Percentiles rank a stretch among this genome's conserved stretches.
These are phyloP conservation scores for Penicillium griseofulvum DNA, from an alignment of 2,329 filamentous ascomycete species.

Conservation along the genomic window DNA sequence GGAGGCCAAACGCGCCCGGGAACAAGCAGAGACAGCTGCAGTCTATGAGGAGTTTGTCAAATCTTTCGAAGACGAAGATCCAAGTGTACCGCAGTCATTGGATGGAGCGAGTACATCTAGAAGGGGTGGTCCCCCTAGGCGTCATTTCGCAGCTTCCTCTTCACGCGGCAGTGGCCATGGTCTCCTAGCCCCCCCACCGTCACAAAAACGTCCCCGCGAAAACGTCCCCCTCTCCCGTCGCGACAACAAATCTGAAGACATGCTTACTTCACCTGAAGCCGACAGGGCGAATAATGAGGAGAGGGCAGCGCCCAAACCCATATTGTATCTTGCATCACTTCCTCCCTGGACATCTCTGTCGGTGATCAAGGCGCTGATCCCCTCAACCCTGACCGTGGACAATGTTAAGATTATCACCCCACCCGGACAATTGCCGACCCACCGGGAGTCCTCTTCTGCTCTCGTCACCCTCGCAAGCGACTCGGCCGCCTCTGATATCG, in stretches of 20 bases:
- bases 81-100: constrained; percentile 14
- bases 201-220: constrained; percentile 47
- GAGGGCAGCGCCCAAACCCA: constrained; percentile 53
- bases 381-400: constrained; percentile 63
- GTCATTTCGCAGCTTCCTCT: constrained; percentile 58
- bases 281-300: constrained; percentile 45
- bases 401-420: constrained; percentile 68
- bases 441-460: constrained; percentile 70
- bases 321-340: constrained; percentile 54
- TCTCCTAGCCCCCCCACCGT: constrained; percentile 46
- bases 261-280: constrained; percentile 44
- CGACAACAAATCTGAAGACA: constrained; percentile 42
- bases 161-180: constrained; percentile 51
- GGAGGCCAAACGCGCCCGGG: constrained; percentile 79
- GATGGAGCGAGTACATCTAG: constrained; percentile 28
- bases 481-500: constrained; percentile 79
- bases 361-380: constrained; percentile 50
- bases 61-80: constrained; percentile 53
- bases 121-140: constrained; percentile 48
- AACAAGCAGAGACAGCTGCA: constrained; percentile 82
- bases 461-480: constrained; percentile 79
- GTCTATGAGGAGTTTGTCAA: constrained; percentile 87
- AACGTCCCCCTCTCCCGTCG: constrained; percentile 42
- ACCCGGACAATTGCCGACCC: constrained; percentile 47
- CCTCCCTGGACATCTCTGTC: constrained; percentile 53